A percentile compares a stretch with the other conserved stretches of the same genome.
These are phyloP conservation scores for Grifola frondosa DNA, from an alignment of 1,284 basidiomycete genomes.

Conservation along the genomic window DNA sequence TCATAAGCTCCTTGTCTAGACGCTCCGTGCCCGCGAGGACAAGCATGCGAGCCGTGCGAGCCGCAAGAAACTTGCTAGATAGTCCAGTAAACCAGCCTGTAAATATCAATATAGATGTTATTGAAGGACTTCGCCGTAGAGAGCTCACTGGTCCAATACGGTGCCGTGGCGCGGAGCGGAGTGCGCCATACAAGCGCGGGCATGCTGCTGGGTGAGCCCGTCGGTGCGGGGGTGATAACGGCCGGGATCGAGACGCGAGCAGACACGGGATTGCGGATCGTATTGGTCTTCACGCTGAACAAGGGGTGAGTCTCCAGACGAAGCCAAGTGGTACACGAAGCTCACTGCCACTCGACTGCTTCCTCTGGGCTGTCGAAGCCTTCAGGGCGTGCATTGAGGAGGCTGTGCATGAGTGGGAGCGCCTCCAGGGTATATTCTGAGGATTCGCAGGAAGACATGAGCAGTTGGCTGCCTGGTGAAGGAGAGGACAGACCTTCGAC, in stretches of 20 bases:
- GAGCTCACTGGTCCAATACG: slow-evolving; percentile 83
- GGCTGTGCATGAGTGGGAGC: slow-evolving; percentile 85
- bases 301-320: background rate
- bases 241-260: slow-evolving; percentile 86
- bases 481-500: slow-evolving; percentile 74
- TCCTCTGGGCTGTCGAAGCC: slow-evolving; percentile 83
- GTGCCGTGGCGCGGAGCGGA: slow-evolving; percentile 80
- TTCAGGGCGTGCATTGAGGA: slow-evolving; percentile 83
- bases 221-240: slow-evolving; percentile 55
- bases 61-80: slow-evolving; percentile 74
- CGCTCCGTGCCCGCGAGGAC: slow-evolving; percentile 92
- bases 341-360: slow-evolving; percentile 95
- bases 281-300: slow-evolving; percentile 67
- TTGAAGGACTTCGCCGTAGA: background rate
- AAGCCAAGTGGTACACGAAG: slow-evolving; percentile 16
- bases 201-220: slow-evolving; percentile 36
- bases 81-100: slow-evolving; percentile 90
- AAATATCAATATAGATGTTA: background rate
- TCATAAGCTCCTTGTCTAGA: slow-evolving; percentile 92
- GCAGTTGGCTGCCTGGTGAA: background rate
- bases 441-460: slow-evolving; percentile 2
- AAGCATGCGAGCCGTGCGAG: slow-evolving; percentile 80
- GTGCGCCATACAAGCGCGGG: slow-evolving; percentile 75
- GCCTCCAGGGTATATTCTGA: slow-evolving; percentile 94
- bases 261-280: slow-evolving; percentile 77